Conservation (phyloP, 2,329 filamentous ascomycete species). For the Acephala macrosclerotiorum region DNA sequence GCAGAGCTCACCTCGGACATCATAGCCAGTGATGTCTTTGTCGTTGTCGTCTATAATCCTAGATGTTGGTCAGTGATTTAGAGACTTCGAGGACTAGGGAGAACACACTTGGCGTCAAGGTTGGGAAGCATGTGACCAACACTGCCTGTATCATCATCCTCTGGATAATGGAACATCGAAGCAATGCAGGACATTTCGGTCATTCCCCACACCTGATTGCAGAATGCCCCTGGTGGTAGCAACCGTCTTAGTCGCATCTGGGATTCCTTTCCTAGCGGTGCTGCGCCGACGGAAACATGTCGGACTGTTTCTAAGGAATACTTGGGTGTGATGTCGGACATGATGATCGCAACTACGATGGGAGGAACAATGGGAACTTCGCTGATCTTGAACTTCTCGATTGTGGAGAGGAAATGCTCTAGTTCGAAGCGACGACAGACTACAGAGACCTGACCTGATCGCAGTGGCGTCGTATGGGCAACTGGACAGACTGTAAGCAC, state of each 20-base stretch:
- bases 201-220: conserved; percentile 59
- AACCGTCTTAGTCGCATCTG: conserved; percentile 50
- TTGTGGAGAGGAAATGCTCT: conserved; percentile 69
- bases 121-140: conserved; percentile 54
- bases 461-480: conserved; percentile 64
- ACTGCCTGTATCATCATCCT: conserved; percentile 59
- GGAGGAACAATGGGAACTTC: conserved; percentile 75
- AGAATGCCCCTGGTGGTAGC: conserved; percentile 49
- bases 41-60: conserved; percentile 35
- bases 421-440: conserved; percentile 84
- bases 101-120: conserved; percentile 42
- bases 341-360: conserved; percentile 69
- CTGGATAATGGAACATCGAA: conserved; percentile 45
- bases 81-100: background rate
- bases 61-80: background rate
- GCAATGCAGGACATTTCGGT: conserved; percentile 50
- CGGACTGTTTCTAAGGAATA: conserved; percentile 63
- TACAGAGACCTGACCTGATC: conserved; percentile 28
- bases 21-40: conserved; percentile 39
- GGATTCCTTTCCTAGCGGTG: conserved; percentile 51
- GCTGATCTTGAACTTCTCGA: conserved; percentile 74
- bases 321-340: conserved; percentile 34
- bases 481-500: conserved; percentile 51
- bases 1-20: conserved; percentile 60
- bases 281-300: conserved; percentile 55